Conservation (phyloP, 345 rosid genomes). For the Jatropha curcas region DNA sequence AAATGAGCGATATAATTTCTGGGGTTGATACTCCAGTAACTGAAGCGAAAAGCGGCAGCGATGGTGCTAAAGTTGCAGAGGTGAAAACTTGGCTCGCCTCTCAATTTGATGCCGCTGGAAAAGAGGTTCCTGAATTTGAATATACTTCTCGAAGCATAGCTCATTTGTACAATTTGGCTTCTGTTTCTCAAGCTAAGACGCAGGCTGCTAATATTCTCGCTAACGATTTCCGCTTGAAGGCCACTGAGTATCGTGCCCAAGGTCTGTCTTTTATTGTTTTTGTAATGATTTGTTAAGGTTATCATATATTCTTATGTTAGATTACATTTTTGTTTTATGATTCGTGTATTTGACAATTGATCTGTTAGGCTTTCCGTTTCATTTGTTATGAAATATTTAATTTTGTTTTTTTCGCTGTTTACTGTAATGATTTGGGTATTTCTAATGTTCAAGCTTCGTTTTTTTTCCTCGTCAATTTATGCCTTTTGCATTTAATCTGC, state of each 20-base stretch:
- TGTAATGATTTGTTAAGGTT: no score
- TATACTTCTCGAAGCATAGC: constrained; percentile 81
- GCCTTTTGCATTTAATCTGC: background rate
- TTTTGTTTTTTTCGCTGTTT: no score
- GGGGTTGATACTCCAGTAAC: constrained; percentile 32
- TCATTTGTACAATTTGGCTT: constrained; percentile 71
- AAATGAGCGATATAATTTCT: constrained; percentile 53
- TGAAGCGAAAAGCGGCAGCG: constrained; percentile 54
- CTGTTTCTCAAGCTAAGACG: constrained; percentile 80
- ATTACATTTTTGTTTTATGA: background rate
- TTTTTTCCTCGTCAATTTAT: background rate
- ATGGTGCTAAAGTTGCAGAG: constrained; percentile 69
- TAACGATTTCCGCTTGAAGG: constrained; percentile 85
- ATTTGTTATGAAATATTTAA: background rate
- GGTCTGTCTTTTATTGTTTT: constrained; percentile 40
- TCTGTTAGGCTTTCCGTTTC: background rate
- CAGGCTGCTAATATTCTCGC: constrained; percentile 87
- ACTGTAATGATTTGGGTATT: background rate
- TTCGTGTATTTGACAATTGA: background rate
- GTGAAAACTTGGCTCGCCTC: constrained; percentile 80
- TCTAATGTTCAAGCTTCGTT: no score
- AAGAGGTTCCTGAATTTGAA: constrained; percentile 79
- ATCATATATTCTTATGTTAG: no score
- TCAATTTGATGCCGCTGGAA: constrained; percentile 79
- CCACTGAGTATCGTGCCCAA: constrained; percentile 84